These are phyloP conservation scores for Canavalia gladiata DNA, from an alignment of 306 rosid genomes.

Conservation along the genomic window DNA sequence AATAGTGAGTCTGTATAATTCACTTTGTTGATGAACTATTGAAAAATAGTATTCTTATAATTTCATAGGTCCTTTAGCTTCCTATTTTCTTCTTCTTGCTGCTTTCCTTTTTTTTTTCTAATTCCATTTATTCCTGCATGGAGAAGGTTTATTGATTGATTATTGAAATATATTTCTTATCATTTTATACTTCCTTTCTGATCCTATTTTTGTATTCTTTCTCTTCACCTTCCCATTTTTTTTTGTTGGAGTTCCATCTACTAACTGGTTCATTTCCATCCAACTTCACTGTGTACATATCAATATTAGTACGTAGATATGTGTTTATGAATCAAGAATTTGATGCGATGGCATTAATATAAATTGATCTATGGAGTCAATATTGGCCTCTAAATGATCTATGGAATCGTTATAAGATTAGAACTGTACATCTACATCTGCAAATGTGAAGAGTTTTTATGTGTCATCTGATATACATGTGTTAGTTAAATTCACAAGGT, in stretches of 20 bases:
- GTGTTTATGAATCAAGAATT: slow-evolving; percentile 27
- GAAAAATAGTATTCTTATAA: slow-evolving; percentile 7
- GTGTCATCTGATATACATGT: background rate
- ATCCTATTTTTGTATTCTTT: slow-evolving; percentile 30
- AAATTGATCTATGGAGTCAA: slow-evolving; percentile 26
- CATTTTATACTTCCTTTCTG: slow-evolving; percentile 15
- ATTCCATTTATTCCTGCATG: background rate
- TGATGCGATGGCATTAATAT: background rate
- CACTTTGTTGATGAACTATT: background rate
- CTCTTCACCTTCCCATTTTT: background rate
- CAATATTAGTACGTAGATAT: background rate
- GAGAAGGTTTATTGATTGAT: slow-evolving; percentile 30
- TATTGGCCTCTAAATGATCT: slow-evolving; percentile 28
- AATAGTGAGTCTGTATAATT: slow-evolving; percentile 16
- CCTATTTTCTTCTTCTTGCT: slow-evolving; percentile 15
- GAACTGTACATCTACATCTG: slow-evolving; percentile 5
- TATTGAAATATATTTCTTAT: slow-evolving; percentile 24
- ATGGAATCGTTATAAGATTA: slow-evolving; percentile 26
- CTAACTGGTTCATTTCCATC: slow-evolving; percentile 9
- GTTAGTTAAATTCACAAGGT: slow-evolving; percentile 36
- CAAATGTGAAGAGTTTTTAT: slow-evolving; percentile 26
- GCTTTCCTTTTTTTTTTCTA: background rate
- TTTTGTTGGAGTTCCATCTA: slow-evolving; percentile 15
- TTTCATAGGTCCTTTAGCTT: background rate
- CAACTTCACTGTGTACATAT: slow-evolving; percentile 21